Evolutionary conservation across 257 asterid genomes (phyloP), one percentile per base, ranked within the genome.

Genomic region (Nicotiana tabacum): DNA sequence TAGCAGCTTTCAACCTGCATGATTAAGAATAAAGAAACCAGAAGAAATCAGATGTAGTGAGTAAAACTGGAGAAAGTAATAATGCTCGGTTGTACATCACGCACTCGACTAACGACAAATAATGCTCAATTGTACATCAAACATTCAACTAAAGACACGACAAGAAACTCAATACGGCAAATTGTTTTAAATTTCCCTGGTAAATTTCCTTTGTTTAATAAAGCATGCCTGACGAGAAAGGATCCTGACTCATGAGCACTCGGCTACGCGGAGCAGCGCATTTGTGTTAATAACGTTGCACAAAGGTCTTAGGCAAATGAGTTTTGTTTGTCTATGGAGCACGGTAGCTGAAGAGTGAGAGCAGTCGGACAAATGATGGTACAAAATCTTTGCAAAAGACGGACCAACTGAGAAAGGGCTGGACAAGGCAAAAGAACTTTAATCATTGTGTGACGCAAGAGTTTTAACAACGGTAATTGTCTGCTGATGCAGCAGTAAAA

Each of bases 1-100:
- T 80, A 85, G 87, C 56, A 83, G 97, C 91, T 83, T 90, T 91
- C 88, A 96, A 83, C 82, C 98, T 96, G 92, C 87, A 87, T 27
- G 60, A 32, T 78, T 82, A 78, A 78, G 37, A 88, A 76, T 37
- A 76, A 76, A 15, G 3, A 29, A 76, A 51, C 64, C 80, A 76
- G 64, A 76, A 48, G 46, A 51, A 51, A 76, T 76, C 29, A 51
- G 80, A 51, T 56, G 29, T 27, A 74, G 43, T 43, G 37, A 72
- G 37, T 43, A 43, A 21, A 53, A 72, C 24, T 0, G 39, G 61
- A 48, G 61, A 72, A 43, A 24, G 24, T 46, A 48, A 70, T 43
- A 72, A 46, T 72, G n/a, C 51, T 24, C 7, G 1, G 39, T 5
- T 46, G 61, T 72, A 46, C 61, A 46, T 33, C 77, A 67, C 37